Conservation (phyloP, 2,329 filamentous ascomycete species). For the Geoglossum cookeanum region DNA sequence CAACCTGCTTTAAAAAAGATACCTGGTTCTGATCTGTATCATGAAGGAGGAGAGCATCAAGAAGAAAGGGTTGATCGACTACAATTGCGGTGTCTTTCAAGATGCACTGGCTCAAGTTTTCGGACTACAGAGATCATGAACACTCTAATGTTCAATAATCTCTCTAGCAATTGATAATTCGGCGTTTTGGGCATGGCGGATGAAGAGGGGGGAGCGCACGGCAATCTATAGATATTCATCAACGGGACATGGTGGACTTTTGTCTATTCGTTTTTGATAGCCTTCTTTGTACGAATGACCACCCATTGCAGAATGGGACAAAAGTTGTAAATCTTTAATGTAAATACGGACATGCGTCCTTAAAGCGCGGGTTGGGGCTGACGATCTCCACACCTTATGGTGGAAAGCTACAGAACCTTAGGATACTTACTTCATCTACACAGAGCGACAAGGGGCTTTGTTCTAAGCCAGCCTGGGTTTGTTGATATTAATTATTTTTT, state of each 20-base stretch:
- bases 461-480: too few relatives aligned
- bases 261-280: neutral
- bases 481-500: too few relatives aligned
- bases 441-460: too few relatives aligned
- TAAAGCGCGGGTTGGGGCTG: too few relatives aligned
- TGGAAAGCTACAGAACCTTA: too few relatives aligned
- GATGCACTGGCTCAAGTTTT: conserved; percentile 66
- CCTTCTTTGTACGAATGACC: neutral
- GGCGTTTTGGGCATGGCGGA: neutral
- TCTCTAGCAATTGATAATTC: neutral
- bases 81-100: conserved; percentile 70
- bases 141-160: neutral
- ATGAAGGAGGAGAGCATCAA: conserved; percentile 74
- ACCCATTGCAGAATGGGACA: neutral
- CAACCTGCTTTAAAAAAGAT: conserved; percentile 24
- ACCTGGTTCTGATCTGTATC: conserved; percentile 65
- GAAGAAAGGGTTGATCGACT: conserved; percentile 68
- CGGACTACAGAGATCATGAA: neutral
- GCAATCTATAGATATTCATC: neutral
- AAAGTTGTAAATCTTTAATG: neutral
- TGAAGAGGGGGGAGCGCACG: neutral
- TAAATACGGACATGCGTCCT: too few relatives aligned
- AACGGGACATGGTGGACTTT: neutral
- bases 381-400: too few relatives aligned
- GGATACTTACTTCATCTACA: too few relatives aligned